Evolutionary conservation across 805 yeast genomes (phyloP), one percentile per base, ranked within the genome.

Genomic region (Starmerella vitae): DNA sequence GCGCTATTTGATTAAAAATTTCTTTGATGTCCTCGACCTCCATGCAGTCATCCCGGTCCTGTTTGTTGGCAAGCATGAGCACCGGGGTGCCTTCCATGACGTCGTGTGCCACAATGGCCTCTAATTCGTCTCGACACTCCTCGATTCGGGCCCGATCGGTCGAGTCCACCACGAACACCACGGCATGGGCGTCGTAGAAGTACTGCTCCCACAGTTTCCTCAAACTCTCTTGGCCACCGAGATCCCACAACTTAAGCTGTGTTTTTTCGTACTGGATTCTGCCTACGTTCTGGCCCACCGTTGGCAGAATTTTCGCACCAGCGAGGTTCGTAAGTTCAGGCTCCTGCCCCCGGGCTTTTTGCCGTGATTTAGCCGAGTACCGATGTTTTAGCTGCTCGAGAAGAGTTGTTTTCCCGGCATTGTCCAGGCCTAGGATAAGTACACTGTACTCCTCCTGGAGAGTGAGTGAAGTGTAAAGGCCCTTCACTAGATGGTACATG

Each of bases 11-110:
- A 64, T 91, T 74, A 67, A 88, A 71, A 48, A 88, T 63, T 69
- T 91, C 72, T 65, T 88, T 77, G 55, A 91, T 70, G 59, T 80
- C 79, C 48, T 75, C 81, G 15, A 80, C 76, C 55, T 79, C 88
- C 59, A 80, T 60, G 42, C 76, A 70, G 35, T 72, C 76, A 40
- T 72, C 74, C 26, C 75, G 57, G 55, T 91, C 97, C 62, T 86
- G 95, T 57, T 91, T 91, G 58, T 91, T 88, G 6, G 96, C 97
- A 53, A 88, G 66, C 95, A 88, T 88, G 41, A 88, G 65, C 8
- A 88, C 74, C 1, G 97, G 98, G 14, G 85, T 78, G 22, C 93
- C 85, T 40, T 76, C 82, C 12, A 71, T 63, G 15, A 66, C 65
- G 43, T 76, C 81, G 55, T 70, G 70, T 36, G 68, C 64, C 55